These are phyloP conservation scores for Alternaria burnsii DNA, from an alignment of 2,329 filamentous ascomycete species.

Conservation along the genomic window DNA sequence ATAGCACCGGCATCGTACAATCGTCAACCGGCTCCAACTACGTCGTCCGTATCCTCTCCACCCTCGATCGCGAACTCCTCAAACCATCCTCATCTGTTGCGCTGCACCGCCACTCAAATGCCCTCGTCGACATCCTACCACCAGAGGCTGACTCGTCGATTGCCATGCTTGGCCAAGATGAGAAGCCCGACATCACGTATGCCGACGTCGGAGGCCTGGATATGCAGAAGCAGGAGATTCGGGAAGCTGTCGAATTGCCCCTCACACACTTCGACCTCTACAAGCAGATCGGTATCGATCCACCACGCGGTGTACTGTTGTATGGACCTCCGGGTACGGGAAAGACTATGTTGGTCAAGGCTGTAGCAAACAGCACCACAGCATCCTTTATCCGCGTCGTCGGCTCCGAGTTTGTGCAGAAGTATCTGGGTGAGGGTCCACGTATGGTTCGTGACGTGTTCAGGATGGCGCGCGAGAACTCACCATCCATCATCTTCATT, in stretches of 20 bases:
- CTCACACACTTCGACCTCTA: conserved; percentile 98
- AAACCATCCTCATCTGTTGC: conserved; percentile 98
- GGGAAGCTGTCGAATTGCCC: conserved; percentile 95
- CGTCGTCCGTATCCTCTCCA: conserved; percentile 96
- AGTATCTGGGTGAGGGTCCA: conserved; percentile 96
- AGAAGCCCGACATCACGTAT: conserved; percentile 98
- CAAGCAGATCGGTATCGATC: conserved; percentile 99
- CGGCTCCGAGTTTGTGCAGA: conserved; percentile 98
- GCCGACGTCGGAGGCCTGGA: conserved; percentile 97
- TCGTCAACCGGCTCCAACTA: conserved; percentile 99
- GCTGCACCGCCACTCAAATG: conserved; percentile 97
- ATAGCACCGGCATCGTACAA: conserved; percentile 95
- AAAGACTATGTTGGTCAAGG: conserved; percentile 98
- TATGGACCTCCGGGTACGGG: conserved; percentile 96
- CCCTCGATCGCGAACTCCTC: conserved; percentile 95
- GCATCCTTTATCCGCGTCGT: conserved; percentile 98
- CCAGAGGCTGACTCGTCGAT: conserved; percentile 98
- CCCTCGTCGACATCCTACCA: conserved; percentile 97
- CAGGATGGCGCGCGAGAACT: conserved; percentile 98
- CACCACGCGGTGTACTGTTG: conserved; percentile 91
- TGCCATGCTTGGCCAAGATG: conserved; percentile 93
- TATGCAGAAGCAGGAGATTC: conserved; percentile 99
- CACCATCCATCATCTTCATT: conserved; percentile 98
- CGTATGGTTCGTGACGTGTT: conserved; percentile 99
- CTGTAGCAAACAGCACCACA: conserved; percentile 96